Percentiles rank a stretch among this genome's conserved stretches.
phyloP scores from a whole-genome alignment of 164 flowering plant genomes.

The Umbellularia californica region DNA sequence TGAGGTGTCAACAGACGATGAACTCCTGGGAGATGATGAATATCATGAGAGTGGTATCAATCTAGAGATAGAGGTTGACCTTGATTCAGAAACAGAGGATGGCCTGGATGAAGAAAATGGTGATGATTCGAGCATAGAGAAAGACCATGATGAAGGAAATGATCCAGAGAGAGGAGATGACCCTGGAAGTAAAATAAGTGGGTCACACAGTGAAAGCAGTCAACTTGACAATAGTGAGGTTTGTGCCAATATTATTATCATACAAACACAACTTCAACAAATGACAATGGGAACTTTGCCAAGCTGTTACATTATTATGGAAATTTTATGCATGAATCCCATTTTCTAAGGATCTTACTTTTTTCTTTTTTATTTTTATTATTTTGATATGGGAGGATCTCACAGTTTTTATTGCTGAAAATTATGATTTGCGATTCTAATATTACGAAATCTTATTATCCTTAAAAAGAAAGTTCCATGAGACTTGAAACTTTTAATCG shows the following conservation, averaged over 20 bases:
- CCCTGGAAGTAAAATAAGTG: constrained; percentile 41
- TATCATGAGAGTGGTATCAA: constrained; percentile 37
- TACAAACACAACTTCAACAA: not conserved
- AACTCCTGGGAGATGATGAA: constrained; percentile 44
- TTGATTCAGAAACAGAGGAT: constrained; percentile 60
- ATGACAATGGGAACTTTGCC: not conserved
- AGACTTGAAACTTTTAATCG: no score
- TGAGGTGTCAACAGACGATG: constrained; percentile 72
- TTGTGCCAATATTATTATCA: constrained; percentile 4
- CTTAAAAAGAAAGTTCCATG: no score
- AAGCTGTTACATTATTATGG: not conserved
- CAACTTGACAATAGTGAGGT: constrained; percentile 43
- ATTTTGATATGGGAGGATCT: no score
- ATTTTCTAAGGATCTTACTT: no score
- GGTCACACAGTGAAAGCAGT: constrained; percentile 41
- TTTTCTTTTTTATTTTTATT: no score
- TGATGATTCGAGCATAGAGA: constrained; percentile 59
- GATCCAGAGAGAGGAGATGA: constrained; percentile 51
- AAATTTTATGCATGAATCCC: no score
- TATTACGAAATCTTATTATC: no score
- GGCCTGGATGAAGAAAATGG: constrained; percentile 63
- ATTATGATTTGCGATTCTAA: no score
- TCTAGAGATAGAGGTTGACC: constrained; percentile 48
- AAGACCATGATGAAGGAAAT: constrained; percentile 37
- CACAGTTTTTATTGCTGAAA: no score